Evolutionary conservation across 2,329 filamentous ascomycete species (phyloP), one percentile per base, ranked within the genome.

Genomic region (Penicillium paneum): DNA sequence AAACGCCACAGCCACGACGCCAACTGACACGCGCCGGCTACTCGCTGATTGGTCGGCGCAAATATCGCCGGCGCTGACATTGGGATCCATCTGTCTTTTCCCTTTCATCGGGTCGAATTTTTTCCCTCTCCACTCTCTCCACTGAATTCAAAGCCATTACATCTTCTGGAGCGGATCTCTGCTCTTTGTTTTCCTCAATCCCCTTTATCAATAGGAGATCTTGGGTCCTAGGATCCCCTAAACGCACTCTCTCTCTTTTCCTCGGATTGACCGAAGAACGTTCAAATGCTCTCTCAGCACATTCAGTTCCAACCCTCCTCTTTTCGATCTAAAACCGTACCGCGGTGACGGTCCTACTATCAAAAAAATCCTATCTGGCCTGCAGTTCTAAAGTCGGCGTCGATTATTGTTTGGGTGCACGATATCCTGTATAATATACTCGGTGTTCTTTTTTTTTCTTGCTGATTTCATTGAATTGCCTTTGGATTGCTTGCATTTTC

Each of bases 401-500:
- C 69, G 59, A 64, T 68, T 66, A 65, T 62, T 58, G 64, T 66
- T 68, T 57, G 52, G 64, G 56, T 63, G 63, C 62, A 66, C 66
- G 71, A 75, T 75, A 75, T 74, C 72, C 71, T 75, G 73, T 76
- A 76, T 69, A 74, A 75, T 75, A 74, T 72, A 73, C 64, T 61
- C 64, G 68, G 64, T 63, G 66, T 69, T 60, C 63, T 61, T 60
- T 58, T 60, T 59, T 59, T 50, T 46, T 42, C 54, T 49, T 53
- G 54, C 40, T 39, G 57, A 49, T 57, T 52, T 42, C 56, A 57
- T 52, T 55, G 52, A 38, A 64, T 58, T 62, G 34, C 52, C 52
- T 62, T 54, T 54, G 54, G 50, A 48, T 47, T 52, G 28, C 41
- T 52, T 49, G 50, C 36, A 53, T 49, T 47, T 50, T 8, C 31